phyloP scores from a whole-genome alignment of 2,329 filamentous ascomycete genomes.

The Alternaria ventricosa region DNA sequence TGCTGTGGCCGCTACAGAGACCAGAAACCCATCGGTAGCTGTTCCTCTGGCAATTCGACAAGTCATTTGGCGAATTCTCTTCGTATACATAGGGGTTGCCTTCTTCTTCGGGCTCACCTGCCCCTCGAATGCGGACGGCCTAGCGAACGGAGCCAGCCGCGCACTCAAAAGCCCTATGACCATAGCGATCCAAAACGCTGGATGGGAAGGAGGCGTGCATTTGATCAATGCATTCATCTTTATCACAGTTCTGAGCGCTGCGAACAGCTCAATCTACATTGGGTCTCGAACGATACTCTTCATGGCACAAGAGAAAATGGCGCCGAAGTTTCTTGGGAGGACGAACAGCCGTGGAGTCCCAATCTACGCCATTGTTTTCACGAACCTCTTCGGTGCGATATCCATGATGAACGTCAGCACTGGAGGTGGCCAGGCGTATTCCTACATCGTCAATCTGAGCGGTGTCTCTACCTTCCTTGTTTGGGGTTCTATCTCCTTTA shows the following conservation, averaged over 20 bases:
- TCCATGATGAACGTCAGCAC: slow-evolving; percentile 77
- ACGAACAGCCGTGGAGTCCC: slow-evolving; percentile 70
- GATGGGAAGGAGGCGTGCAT: slow-evolving; percentile 75
- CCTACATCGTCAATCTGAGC: slow-evolving; percentile 72
- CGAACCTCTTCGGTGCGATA: slow-evolving; percentile 73
- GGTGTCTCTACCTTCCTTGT: slow-evolving; percentile 76
- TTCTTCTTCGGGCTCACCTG: slow-evolving; percentile 68
- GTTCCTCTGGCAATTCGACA: slow-evolving; percentile 57
- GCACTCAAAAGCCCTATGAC: slow-evolving; percentile 65
- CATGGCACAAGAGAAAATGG: slow-evolving; percentile 76
- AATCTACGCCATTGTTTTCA: slow-evolving; percentile 67
- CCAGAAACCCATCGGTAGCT: slow-evolving; percentile 53
- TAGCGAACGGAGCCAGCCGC: slow-evolving; percentile 67
- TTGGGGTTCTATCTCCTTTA: slow-evolving; percentile 73
- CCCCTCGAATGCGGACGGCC: slow-evolving; percentile 68
- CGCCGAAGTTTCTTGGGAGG: slow-evolving; percentile 71
- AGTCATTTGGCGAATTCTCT: slow-evolving; percentile 53
- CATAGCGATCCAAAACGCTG: slow-evolving; percentile 68
- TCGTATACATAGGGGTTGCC: slow-evolving; percentile 54
- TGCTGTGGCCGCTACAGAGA: slow-evolving; percentile 46
- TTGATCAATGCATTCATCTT: slow-evolving; percentile 72
- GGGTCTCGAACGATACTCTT: slow-evolving; percentile 75
- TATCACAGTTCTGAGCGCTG: slow-evolving; percentile 66
- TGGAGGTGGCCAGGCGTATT: slow-evolving; percentile 69
- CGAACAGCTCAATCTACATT: slow-evolving; percentile 79